Percentiles rank a stretch among this genome's conserved stretches.
phyloP scores from a whole-genome alignment of 352 stramenopile species.

The Pythium utonaiense region DNA sequence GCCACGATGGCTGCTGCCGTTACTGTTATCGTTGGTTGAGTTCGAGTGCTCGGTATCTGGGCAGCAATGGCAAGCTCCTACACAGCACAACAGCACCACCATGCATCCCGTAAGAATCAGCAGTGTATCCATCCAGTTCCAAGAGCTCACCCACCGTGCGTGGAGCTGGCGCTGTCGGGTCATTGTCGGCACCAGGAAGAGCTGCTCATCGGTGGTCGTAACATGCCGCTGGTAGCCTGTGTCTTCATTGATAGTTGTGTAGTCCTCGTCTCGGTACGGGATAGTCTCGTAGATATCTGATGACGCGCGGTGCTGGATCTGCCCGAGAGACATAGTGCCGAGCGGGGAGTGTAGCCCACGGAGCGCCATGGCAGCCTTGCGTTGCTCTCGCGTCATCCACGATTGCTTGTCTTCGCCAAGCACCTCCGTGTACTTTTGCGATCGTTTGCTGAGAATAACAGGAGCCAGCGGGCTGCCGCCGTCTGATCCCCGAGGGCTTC shows the following conservation, averaged over 20 bases:
- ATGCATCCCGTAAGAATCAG: too few relatives aligned
- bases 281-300: too few relatives aligned
- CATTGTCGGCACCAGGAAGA: constrained; percentile 34
- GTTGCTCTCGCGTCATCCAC: constrained; percentile 21
- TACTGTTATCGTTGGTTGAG: constrained; percentile 8
- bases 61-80: constrained; percentile 25
- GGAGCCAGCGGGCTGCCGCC: constrained; percentile 5
- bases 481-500: neutral
- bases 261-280: constrained; percentile 11
- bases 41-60: constrained; percentile 12
- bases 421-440: neutral
- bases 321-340: constrained; percentile 18
- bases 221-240: neutral
- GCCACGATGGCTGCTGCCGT: too few relatives aligned
- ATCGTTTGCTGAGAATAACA: constrained; percentile 19
- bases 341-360: constrained; percentile 24
- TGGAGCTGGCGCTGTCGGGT: constrained; percentile 32
- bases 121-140: neutral
- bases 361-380: constrained; percentile 15
- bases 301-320: neutral
- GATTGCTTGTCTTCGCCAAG: neutral
- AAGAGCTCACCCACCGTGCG: constrained; percentile 24
- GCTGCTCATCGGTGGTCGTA: constrained; percentile 6
- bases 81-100: neutral
- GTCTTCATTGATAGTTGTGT: neutral